A percentile compares a stretch with the other conserved stretches of the same genome.
Evolutionary conservation across 1,284 basidiomycete species (phyloP).

Genomic region (Ustilago hordei): DNA sequence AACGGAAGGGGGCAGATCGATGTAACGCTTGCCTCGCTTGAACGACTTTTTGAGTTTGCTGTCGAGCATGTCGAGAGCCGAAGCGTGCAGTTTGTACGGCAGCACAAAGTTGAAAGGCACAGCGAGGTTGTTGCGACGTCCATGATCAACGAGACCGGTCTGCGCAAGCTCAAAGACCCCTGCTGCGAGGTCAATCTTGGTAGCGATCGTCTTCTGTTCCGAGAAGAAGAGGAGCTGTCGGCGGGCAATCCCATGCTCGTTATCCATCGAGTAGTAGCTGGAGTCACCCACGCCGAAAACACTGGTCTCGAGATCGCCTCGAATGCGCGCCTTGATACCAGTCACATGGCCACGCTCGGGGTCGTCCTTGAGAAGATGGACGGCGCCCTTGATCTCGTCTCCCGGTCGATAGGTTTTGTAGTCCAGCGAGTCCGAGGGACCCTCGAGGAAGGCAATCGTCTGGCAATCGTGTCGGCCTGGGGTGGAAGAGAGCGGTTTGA

Average conservation of each 20-base stretch:
- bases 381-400: constrained; percentile 51
- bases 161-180: constrained; percentile 43
- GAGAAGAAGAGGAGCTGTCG: constrained; percentile 51
- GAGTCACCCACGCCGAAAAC: constrained; percentile 52
- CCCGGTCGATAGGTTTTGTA: constrained; percentile 55
- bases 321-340: constrained; percentile 51
- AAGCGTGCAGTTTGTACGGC: constrained; percentile 50
- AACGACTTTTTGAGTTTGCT: constrained; percentile 51
- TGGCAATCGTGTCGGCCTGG: constrained; percentile 40
- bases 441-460: constrained; percentile 52
- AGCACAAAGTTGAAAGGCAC: constrained; percentile 51
- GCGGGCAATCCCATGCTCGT: constrained; percentile 48
- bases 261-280: constrained; percentile 52
- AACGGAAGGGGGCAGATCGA: constrained; percentile 49
- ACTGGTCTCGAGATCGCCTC: constrained; percentile 52
- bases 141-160: constrained; percentile 49
- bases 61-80: constrained; percentile 50
- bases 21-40: constrained; percentile 49
- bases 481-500: constrained; percentile 39
- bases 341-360: constrained; percentile 48
- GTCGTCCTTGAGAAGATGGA: constrained; percentile 48
- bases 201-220: constrained; percentile 44
- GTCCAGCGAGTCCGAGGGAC: constrained; percentile 44
- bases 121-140: constrained; percentile 51
- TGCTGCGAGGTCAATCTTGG: constrained; percentile 40